phyloP scores from a whole-genome alignment of 192 early-diverging fungal genomes.

The Kickxella alabastrina region DNA sequence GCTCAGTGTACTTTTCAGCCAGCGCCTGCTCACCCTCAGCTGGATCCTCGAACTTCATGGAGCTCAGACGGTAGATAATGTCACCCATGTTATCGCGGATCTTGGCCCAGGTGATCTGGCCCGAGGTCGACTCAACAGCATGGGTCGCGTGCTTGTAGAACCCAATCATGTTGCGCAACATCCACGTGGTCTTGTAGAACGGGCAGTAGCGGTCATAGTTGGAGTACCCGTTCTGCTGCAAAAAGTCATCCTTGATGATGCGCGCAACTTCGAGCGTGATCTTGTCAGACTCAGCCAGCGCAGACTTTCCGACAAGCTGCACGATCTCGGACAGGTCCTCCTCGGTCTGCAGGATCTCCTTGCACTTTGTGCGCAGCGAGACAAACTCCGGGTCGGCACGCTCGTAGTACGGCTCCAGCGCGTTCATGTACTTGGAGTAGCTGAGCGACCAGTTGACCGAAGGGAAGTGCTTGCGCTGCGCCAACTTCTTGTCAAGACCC shows the following conservation, averaged over 20 bases:
- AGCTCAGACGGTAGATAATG: slow-evolving; percentile 91
- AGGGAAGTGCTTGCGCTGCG: slow-evolving; percentile 99
- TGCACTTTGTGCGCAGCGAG: slow-evolving; percentile 84
- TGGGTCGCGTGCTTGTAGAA: slow-evolving; percentile 95
- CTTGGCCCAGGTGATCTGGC: slow-evolving; percentile 90
- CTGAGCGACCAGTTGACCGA: slow-evolving; percentile 98
- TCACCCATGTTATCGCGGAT: slow-evolving; percentile 92
- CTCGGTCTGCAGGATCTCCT: slow-evolving; percentile 98
- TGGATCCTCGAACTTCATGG: slow-evolving; percentile 99
- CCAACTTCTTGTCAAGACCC: slow-evolving; percentile 99
- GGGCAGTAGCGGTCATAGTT: slow-evolving; percentile 98
- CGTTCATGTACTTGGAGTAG: slow-evolving; percentile 99
- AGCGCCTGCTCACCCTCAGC: slow-evolving; percentile 89
- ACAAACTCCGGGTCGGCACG: slow-evolving; percentile 91
- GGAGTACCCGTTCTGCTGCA: slow-evolving; percentile 99
- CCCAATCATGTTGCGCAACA: slow-evolving; percentile 96
- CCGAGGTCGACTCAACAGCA: slow-evolving; percentile 87
- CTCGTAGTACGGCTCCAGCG: slow-evolving; percentile 95
- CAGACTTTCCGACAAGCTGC: slow-evolving; percentile 96
- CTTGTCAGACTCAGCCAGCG: slow-evolving; percentile 94
- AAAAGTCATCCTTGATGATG: slow-evolving; percentile 99
- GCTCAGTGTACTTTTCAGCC: slow-evolving; percentile 81
- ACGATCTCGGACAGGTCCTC: slow-evolving; percentile 99
- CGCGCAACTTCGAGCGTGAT: slow-evolving; percentile 97
- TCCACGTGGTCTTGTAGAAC: slow-evolving; percentile 99